phyloP scores from a whole-genome alignment of 2,329 filamentous ascomycete species.

The Xylaria sp. region DNA sequence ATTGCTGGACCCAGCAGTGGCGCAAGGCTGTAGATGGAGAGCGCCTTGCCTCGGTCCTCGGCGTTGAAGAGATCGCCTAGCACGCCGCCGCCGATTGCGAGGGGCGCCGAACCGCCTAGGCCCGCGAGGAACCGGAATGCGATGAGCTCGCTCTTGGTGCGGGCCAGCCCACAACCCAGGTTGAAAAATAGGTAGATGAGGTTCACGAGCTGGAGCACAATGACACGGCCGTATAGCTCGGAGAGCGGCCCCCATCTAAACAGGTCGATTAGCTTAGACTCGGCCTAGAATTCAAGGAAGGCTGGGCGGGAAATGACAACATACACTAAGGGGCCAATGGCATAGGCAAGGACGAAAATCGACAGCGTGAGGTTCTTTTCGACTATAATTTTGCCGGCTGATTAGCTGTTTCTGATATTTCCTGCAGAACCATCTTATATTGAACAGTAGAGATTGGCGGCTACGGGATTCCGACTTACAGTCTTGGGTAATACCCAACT shows the following conservation, averaged over 20 bases:
- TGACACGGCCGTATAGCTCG: slow-evolving; percentile 66
- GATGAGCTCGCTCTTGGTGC: slow-evolving; percentile 64
- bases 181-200: slow-evolving; percentile 65
- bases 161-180: slow-evolving; percentile 67
- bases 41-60: slow-evolving; percentile 71
- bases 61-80: slow-evolving; percentile 61
- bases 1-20: slow-evolving; percentile 74
- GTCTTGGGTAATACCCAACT: slow-evolving; percentile 62
- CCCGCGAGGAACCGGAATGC: slow-evolving; percentile 68
- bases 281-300: not conserved
- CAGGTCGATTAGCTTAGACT: not conserved
- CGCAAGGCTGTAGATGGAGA: slow-evolving; percentile 71
- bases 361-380: slow-evolving; percentile 57
- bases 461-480: slow-evolving; percentile 41
- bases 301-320: slow-evolving; percentile 22
- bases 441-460: not conserved
- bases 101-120: slow-evolving; percentile 67
- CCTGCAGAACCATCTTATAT: not conserved
- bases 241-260: slow-evolving; percentile 60
- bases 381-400: slow-evolving; percentile 43
- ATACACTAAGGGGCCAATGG: slow-evolving; percentile 61
- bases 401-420: slow-evolving; percentile 19
- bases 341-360: slow-evolving; percentile 66
- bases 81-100: slow-evolving; percentile 54
- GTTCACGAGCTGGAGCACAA: slow-evolving; percentile 65